A percentile compares a stretch with the other conserved stretches of the same genome.
Evolutionary conservation across 2,329 filamentous ascomycete species (phyloP).

Genomic region (Orbilia quercus): DNA sequence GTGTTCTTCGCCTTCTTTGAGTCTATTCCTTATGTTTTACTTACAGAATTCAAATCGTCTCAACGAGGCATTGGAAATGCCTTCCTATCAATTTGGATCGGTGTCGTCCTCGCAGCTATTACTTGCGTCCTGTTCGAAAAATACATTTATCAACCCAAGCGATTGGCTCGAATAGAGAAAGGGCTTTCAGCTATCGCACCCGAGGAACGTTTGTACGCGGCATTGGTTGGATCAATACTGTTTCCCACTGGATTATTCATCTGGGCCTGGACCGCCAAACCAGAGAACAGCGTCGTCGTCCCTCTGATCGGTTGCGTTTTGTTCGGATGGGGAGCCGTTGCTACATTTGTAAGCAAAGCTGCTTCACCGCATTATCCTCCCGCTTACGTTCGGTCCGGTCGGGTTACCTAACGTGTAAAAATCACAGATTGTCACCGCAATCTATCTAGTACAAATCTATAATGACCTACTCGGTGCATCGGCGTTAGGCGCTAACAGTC

Average conservation of each 20-base stretch:
- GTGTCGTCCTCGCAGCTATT: conserved; percentile 57
- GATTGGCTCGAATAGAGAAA: background rate
- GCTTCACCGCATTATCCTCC: conserved; percentile 42
- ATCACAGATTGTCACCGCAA: conserved; percentile 37
- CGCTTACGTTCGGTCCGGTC: conserved; percentile 70
- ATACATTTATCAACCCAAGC: conserved; percentile 40
- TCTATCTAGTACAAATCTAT: conserved; percentile 50
- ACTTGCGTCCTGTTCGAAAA: conserved; percentile 50
- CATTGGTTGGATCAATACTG: conserved; percentile 70
- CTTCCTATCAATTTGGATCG: conserved; percentile 58
- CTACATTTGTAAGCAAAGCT: conserved; percentile 66
- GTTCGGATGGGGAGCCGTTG: conserved; percentile 72
- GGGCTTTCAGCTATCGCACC: conserved; percentile 62
- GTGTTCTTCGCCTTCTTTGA: conserved; percentile 78
- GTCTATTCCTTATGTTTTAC: conserved; percentile 58
- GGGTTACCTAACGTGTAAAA: conserved; percentile 63
- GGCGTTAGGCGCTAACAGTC: conserved; percentile 68
- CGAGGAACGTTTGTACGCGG: conserved; percentile 70
- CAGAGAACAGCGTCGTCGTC: conserved; percentile 66
- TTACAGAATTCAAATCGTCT: conserved; percentile 54
- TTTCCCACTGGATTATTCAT: conserved; percentile 70
- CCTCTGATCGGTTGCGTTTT: conserved; percentile 68
- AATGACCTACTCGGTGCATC: conserved; percentile 55
- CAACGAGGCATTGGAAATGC: conserved; percentile 57
- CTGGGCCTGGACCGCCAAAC: conserved; percentile 70